Evolutionary conservation across 306 rosid genomes (phyloP), one percentile per base, ranked within the genome.

Genomic region (Nissolia schottii): DNA sequence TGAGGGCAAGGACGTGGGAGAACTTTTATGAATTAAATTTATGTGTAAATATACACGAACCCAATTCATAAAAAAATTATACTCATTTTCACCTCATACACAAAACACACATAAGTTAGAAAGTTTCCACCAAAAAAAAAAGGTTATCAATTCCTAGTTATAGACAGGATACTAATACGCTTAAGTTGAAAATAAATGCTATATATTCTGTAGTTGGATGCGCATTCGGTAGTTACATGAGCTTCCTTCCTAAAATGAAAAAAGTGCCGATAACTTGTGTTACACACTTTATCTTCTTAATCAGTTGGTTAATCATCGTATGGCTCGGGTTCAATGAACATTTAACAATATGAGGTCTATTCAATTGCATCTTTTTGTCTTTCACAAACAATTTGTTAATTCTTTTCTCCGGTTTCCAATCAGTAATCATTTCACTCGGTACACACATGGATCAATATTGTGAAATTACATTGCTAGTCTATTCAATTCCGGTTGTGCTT

Each of bases 251-350:
- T n/a, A n/a, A n/a, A n/a, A n/a, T n/a, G n/a, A 65, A 55, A 54
- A 78, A 45, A 20, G 8, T 18, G 11, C 20, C 48, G 70, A 46
- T 60, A 48, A 66, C 82, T 79, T 79, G 61, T 23, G 29, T 64
- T 27, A 35, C 50, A 72, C 82, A 7, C 59, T 32, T 41, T 40
- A 43, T 64, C 57, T 54, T 64, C 63, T 45, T 71, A 71, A 71
- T 79, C 70, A 45, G 35, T 64, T 64, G 56, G 78, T 71, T 65
- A 79, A 79, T 79, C 70, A 35, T 13, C 40, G 41, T 13, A 16
- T 78, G 29, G 14, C 60, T 70, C 64, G 13, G 54, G 65, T 71
- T 35, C 77, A 71, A 45, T 63, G 66, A 57, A 35, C 51, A 45
- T 45, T n/a, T n/a, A 45, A n/a, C 56, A 71, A 78, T 2, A 32